Conservation (phyloP, 176 grass and related monocot genomes). For the Eleusine coracana region DNA sequence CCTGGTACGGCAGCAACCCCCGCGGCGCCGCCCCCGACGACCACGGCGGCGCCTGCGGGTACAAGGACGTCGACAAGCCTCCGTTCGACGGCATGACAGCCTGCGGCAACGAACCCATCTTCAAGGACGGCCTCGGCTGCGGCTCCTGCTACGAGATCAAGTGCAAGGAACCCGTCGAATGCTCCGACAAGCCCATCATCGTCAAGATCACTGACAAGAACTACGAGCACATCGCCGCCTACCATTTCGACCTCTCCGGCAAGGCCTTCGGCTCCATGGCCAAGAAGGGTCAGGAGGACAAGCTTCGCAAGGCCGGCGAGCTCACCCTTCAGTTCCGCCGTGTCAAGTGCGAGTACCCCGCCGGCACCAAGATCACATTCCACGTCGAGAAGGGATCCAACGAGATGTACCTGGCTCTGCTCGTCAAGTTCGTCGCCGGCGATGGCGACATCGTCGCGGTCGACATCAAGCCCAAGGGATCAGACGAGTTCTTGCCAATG, state of each 20-base stretch:
- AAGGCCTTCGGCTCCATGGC: constrained; percentile 61
- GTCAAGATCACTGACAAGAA: constrained; percentile 52
- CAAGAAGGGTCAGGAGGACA: constrained; percentile 39
- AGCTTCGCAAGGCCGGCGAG: constrained; percentile 57
- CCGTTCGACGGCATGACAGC: constrained; percentile 55
- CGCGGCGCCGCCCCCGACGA: constrained; percentile 48
- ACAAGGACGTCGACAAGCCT: constrained; percentile 52
- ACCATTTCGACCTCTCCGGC: constrained; percentile 57
- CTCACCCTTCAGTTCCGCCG: constrained; percentile 46
- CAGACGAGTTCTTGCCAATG: constrained; percentile 21
- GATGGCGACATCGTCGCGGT: constrained; percentile 46
- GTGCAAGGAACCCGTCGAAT: constrained; percentile 42
- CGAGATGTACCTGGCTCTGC: constrained; percentile 36
- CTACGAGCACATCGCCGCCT: constrained; percentile 35
- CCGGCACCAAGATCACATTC: constrained; percentile 55
- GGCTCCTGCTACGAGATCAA: constrained; percentile 60
- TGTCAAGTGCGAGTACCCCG: constrained; percentile 46
- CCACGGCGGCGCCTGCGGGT: constrained; percentile 62
- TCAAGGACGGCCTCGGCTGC: constrained; percentile 56
- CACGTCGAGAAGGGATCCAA: constrained; percentile 59
- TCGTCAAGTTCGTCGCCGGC: constrained; percentile 53
- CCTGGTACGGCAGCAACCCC: constrained; percentile 56
- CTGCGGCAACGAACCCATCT: constrained; percentile 52
- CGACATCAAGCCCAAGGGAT: constrained; percentile 31
- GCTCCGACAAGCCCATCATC: constrained; percentile 43